phyloP scores from a whole-genome alignment of 1,284 basidiomycete species.

The Athelia sp. region DNA sequence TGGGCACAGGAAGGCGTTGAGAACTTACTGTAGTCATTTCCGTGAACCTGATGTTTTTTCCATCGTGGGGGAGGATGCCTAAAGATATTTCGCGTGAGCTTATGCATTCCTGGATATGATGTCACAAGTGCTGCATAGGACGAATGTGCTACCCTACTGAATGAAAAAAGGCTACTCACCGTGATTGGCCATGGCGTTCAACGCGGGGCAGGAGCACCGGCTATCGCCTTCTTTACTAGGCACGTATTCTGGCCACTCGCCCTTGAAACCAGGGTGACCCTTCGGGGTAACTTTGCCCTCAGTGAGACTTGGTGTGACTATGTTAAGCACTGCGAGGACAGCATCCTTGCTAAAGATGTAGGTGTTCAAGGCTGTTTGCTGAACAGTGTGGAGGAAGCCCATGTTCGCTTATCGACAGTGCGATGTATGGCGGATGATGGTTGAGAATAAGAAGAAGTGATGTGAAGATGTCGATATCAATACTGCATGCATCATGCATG shows the following conservation, averaged over 20 bases:
- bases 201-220: slow-evolving; percentile 60
- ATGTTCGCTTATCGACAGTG: neutral
- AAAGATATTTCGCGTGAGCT: neutral
- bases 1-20: neutral
- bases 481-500: no score
- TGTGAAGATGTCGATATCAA: no score
- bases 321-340: slow-evolving; percentile 30
- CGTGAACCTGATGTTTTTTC: slow-evolving; percentile 61
- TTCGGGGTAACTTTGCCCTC: slow-evolving; percentile 49
- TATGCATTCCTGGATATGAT: no score
- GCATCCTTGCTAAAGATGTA: neutral
- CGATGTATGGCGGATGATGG: no score
- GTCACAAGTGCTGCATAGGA: neutral
- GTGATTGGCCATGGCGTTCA: slow-evolving; percentile 75
- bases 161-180: slow-evolving; percentile 36
- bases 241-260: slow-evolving; percentile 64
- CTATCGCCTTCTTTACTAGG: slow-evolving; percentile 58
- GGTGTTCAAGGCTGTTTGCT: neutral
- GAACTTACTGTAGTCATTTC: slow-evolving; percentile 31
- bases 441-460: no score
- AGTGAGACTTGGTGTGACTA: slow-evolving; percentile 43
- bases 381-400: neutral
- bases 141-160: neutral
- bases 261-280: slow-evolving; percentile 53
- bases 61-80: slow-evolving; percentile 70